phyloP scores from a whole-genome alignment of 257 asterid genomes.

The Agastache rugosa region DNA sequence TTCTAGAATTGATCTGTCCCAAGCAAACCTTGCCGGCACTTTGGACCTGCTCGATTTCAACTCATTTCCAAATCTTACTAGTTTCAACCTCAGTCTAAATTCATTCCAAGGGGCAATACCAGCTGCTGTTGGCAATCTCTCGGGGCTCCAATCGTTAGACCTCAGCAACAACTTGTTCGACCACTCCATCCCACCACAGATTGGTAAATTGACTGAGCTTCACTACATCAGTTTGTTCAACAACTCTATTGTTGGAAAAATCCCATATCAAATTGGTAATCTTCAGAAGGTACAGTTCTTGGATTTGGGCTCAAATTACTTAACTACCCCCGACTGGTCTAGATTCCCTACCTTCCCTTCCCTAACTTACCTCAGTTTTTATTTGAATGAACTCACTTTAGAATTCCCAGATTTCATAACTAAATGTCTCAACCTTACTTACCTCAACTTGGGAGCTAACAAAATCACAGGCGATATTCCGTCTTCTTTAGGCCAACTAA shows the following conservation, averaged over 20 bases:
- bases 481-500: constrained; percentile 49
- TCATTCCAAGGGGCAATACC: constrained; percentile 67
- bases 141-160: constrained; percentile 63
- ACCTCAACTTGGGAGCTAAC: constrained; percentile 63
- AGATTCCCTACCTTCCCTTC: constrained; percentile 53
- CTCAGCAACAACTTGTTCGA: constrained; percentile 60
- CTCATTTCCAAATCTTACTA: constrained; percentile 48
- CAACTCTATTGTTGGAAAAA: no score
- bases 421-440: constrained; percentile 56
- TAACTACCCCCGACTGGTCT: constrained; percentile 71
- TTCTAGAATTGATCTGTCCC: constrained; percentile 50
- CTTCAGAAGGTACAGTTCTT: no score
- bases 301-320: constrained; percentile 69
- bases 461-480: constrained; percentile 62
- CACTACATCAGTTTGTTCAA: no score
- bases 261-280: no score
- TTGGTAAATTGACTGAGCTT: no score
- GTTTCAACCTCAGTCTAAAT: constrained; percentile 51
- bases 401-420: constrained; percentile 67
- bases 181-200: no score
- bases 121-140: constrained; percentile 56
- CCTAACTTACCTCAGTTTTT: constrained; percentile 53
- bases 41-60: constrained; percentile 52
- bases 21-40: constrained; percentile 47
- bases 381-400: constrained; percentile 46